These are phyloP conservation scores for Atractiella rhizophila DNA, from an alignment of 768 basidiomycete genomes.

Conservation along the genomic window DNA sequence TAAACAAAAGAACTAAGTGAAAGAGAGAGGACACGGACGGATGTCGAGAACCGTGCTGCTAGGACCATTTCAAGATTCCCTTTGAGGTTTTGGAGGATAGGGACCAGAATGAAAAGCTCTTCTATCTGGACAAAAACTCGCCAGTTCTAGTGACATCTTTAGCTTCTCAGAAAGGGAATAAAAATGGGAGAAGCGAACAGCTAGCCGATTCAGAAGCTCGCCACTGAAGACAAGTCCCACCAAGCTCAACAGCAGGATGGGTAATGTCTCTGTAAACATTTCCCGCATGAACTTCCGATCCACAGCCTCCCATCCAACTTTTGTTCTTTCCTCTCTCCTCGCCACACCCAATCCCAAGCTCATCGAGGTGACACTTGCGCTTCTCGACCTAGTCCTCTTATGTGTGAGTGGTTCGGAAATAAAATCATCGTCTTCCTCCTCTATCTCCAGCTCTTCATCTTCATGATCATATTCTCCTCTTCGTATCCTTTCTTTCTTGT, in stretches of 20 bases:
- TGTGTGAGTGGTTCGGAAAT: too few species aligned
- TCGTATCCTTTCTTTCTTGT: too few species aligned
- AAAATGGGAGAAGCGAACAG: conserved; percentile 29
- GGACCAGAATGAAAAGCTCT: conserved; percentile 89
- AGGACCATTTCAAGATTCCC: conserved; percentile 98
- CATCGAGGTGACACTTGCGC: too few species aligned
- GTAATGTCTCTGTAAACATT: too few species aligned
- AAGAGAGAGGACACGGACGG: conserved; percentile 24
- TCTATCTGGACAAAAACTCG: conserved; percentile 65
- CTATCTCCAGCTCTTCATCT: too few species aligned
- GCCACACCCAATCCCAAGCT: too few species aligned
- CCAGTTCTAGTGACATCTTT: conserved; percentile 36
- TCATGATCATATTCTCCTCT: too few species aligned
- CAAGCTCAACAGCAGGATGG: conserved; percentile 60
- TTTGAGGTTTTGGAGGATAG: conserved; percentile 78
- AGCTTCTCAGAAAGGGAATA: background rate
- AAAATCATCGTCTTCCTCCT: too few species aligned
- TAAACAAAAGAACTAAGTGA: background rate
- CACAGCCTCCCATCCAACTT: too few species aligned
- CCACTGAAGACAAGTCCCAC: conserved; percentile 72
- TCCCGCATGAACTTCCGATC: too few species aligned
- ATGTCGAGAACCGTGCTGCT: conserved; percentile 78
- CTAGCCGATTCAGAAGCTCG: conserved; percentile 60
- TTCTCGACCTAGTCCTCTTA: too few species aligned
- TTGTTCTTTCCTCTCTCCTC: too few species aligned